Base-by-base conservation (phyloP, 495 filamentous ascomycete genomes). In the Evansstolkia leycettana region DNA sequence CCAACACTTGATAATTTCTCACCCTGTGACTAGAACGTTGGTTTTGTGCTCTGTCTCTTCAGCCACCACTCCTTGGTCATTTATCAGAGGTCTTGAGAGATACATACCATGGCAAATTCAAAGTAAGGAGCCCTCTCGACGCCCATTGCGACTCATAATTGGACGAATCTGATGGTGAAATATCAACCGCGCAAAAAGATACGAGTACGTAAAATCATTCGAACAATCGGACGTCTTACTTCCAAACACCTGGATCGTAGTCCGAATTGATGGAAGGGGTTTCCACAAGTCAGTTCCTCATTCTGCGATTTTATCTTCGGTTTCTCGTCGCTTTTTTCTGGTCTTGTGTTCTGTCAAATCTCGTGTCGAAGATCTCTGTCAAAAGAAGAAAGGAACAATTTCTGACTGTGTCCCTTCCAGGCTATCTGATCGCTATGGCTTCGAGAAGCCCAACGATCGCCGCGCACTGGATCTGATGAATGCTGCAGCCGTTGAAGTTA, bases 401-500 rank as follows among this genome's bases (percentile, higher is more conserved):
- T 23, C 20, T 23, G 5, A 23, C 9, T 23, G 20, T 4, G 20
- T 23, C 20, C 4, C 20, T 11, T 20, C 12, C 27, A 90, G 80
- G 48, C 76, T 95, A 40, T 82, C 82, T 27, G 64, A 69, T 36
- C 88, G 83, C 45, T 87, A 98, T 60, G 61, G 53, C 4, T 96
- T 94, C 48, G 66, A 73, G 40, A 96, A 95, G 49, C 90, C 90
- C 12, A 98, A 95, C 63, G 90, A 98, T 54, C 69, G 68, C 33
- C 73, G 80, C 30, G 90, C 89, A 17, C 64, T 95, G 2, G 72
- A 90, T 57, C 75, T 98, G 44, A 95, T 95, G 90, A 98, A 96
- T 51, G 82, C 78, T 2, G 84, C 84, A 1, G 90, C 90, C 2
- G 68, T 72, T 26, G 81, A 76, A 4, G 82, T 94, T 36, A 72